Evolutionary conservation across 2,329 filamentous ascomycete genomes (phyloP), one percentile per base, ranked within the genome.

Genomic region (Talaromyces piceae): DNA sequence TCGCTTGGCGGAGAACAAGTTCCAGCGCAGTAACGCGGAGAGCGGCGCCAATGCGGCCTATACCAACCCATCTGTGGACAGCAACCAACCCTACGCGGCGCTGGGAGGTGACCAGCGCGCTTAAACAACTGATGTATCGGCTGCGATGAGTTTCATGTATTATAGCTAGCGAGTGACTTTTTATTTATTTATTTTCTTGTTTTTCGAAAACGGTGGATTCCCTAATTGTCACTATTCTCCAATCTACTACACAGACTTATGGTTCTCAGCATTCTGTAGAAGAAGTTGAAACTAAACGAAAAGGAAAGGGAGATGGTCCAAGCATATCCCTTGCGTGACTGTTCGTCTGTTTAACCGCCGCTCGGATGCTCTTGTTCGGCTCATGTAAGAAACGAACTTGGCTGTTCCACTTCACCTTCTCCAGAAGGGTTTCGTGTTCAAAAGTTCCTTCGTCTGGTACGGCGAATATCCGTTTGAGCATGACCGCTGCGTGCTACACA

Each of bases 1-100:
- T 2, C 67, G 79, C 26, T 58, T 66, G 16, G 79, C 78, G 5
- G 63, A 70, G 58, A 61, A 58, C 26, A 58, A 60, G 30, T 69
- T 71, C 57, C 60, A 68, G 58, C 63, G 58, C 11, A 55, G 45
- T 13, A 63, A 58, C 33, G 59, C 62, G 1, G 61, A 66, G 53
- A 64, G 61, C 45, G 65, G 59, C 13, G 54, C 57, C 8, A 58
- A 62, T 46, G 61, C 60, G 25, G 62, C 54, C 4, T 57, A 57
- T 31, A 58, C 59, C 3, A 53, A 53, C 30, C 46, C 51, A 44
- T 30, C 47, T 25, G 20, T 55, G 57, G 41, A 61, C 66, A 51
- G 59, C 62, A 58, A 55, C 16, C 56, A 59, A 49, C 58, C 56
- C 20, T 60, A 59, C 49, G 54, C 22, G 8, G 51, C 33, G 13